Percentiles rank a stretch among this genome's conserved stretches.
Evolutionary conservation across 345 rosid species (phyloP).

Genomic region (Brassica juncea): DNA sequence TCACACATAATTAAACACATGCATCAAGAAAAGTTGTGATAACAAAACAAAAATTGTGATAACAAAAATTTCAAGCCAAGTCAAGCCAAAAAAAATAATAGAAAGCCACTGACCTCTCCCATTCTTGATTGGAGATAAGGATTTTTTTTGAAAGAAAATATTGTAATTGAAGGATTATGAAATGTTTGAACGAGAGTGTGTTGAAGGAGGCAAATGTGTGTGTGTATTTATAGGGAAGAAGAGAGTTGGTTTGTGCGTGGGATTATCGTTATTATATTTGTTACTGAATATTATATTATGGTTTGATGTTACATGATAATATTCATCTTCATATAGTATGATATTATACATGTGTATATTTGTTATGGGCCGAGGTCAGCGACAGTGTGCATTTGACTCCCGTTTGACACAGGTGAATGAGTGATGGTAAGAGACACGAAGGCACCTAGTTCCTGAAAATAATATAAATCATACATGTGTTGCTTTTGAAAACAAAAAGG

Average conservation of each 20-base stretch:
- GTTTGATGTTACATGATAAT: conserved; percentile 28
- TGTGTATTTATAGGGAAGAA: conserved; percentile 47
- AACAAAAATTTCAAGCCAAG: neutral
- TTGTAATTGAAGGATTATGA: conserved; percentile 14
- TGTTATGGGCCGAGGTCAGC: conserved; percentile 38
- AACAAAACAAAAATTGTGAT: neutral
- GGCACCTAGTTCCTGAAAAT: conserved; percentile 12
- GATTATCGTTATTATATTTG: conserved; percentile 14
- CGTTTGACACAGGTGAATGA: conserved; percentile 26
- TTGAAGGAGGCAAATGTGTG: conserved; percentile 27
- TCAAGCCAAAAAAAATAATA: neutral
- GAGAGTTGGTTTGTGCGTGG: neutral
- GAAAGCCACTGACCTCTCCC: conserved; percentile 54
- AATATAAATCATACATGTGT: neutral
- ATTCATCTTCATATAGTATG: conserved; percentile 7
- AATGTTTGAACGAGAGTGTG: conserved; percentile 36
- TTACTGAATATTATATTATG: neutral
- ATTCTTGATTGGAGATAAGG: conserved; percentile 30
- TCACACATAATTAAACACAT: neutral
- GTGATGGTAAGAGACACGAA: conserved; percentile 36
- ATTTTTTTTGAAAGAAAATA: neutral
- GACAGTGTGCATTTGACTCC: conserved; percentile 39
- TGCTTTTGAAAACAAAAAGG: conserved; percentile 23
- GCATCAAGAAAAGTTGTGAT: neutral
- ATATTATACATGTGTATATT: conserved; percentile 8